Evolutionary conservation across 2,329 filamentous ascomycete species (phyloP), one percentile per base, ranked within the genome.

Genomic region (Exophiala bonariae): DNA sequence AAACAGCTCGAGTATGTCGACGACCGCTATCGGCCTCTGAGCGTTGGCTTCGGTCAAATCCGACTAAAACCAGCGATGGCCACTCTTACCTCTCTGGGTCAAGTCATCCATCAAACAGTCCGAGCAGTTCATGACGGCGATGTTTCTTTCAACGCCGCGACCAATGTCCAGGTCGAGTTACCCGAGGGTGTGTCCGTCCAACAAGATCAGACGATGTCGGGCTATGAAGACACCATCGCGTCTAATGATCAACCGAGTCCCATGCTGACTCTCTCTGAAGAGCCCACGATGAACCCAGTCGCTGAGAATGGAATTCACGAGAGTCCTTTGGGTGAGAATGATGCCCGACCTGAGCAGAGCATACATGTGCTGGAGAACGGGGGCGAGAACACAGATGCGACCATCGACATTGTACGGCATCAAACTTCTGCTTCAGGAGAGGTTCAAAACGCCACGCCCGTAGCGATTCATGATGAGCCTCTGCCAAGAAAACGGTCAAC

Each of bases 401-500:
- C 18, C 28, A 30, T 14, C 16, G 44, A 42, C 10, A 16, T 19
- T 28, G 23, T 11, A 6, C 6, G 6, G 23, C 23, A 26, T 6
- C 9, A 8, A 4, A 18, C n/a, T 13, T 19, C 35, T 10, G 17
- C 10, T 18, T 8, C 18, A 13, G 18, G 17, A 4, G 47, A 48
- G 35, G 20, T 48, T 16, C 43, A 11, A 19, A 30, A 16, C 30
- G 13, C 38, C 35, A 16, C 11, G 7, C 43, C 44, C 3, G 64
- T 68, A 11, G 63, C 62, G 9, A 38, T 11, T 26, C 11, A 6
- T 26, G 35, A 20, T n/a, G 35, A 19, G 11, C 35, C n/a, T 18
- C 4, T 4, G 4, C 38, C 49, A 19, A 73, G 81, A 16, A 85
- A 85, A 62, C 71, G 82, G 47, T 83, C 81, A 2, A 79, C 78